Evolutionary conservation across 805 yeast genomes (phyloP), one percentile per base, ranked within the genome.

Genomic region (Yamadazyma laniorum): DNA sequence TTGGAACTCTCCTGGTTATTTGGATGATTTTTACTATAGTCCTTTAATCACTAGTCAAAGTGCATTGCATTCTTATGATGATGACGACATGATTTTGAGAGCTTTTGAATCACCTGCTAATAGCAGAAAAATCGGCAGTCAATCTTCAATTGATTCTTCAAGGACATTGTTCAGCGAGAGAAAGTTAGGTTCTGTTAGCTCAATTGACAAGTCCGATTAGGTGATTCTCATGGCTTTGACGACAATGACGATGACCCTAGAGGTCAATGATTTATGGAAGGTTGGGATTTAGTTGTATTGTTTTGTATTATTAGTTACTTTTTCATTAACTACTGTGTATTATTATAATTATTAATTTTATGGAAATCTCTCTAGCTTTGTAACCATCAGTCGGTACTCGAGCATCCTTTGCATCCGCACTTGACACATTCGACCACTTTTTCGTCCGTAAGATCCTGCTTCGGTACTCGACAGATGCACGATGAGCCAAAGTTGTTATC

Each of bases 391-490:
- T 16, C 27, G 21, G 11, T 72, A 52, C 89, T 82, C 2, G 91
- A 77, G 56, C 96, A 87, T 5, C 95, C 95, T 43, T 72, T 65
- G 51, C 96, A 87, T 0, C 96, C 96, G 66, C 95, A 87, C 21
- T 81, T 84, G 5, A 82, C 71, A 57, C 95, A 87, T 47, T 80
- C 74, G 11, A 74, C 53, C 5, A 41, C 43, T 29, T 44, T 51
- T 2, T 52, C 59, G 4, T 60, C 59, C 22, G 51, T 64, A 60
- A 79, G 54, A 3, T 70, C 76, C 1, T 73, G 73, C 47, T 78
- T 71, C 1, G 96, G 95, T 2, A 89, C 95, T 39, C 97, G 64
- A 55, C 97, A 89, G 15, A 89, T 77, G 59, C 97, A 89, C 0
- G 88, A 76, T 5, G 78, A 73, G 4, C 78, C 78, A 49, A 81